Conservation (phyloP, 371 early-diverging fungal species). For the Polyrhizophydium stewartii region DNA sequence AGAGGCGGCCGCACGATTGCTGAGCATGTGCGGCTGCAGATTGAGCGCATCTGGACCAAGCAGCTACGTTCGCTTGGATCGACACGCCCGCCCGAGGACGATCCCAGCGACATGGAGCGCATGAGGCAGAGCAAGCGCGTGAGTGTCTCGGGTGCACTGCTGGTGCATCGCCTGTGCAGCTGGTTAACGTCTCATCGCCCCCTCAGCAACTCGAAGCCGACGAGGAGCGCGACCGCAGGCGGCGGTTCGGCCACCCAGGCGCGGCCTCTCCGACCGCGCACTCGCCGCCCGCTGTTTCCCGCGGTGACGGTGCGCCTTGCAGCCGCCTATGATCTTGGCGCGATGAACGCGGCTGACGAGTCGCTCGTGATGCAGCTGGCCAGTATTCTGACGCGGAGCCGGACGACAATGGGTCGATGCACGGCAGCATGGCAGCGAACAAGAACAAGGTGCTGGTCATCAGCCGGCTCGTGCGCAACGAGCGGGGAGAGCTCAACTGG, state of each 20-base stretch:
- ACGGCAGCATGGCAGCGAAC: slow-evolving; percentile 22
- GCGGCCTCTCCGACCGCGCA: slow-evolving; percentile 9
- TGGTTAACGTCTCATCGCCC: no score
- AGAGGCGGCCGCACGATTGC: neutral
- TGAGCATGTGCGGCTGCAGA: slow-evolving; percentile 29
- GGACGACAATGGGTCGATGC: slow-evolving; percentile 30
- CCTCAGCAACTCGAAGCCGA: slow-evolving; percentile 18
- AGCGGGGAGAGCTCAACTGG: slow-evolving; percentile 71
- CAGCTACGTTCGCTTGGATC: slow-evolving; percentile 71
- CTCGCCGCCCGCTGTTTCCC: slow-evolving; percentile 18
- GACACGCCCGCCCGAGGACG: slow-evolving; percentile 13
- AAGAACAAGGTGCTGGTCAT: slow-evolving; percentile 64
- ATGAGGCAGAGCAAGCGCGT: no score
- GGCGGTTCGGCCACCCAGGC: slow-evolving; percentile 9
- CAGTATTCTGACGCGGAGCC: slow-evolving; percentile 4
- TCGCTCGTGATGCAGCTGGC: no score
- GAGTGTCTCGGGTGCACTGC: no score
- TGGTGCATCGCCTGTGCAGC: no score
- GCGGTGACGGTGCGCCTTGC: neutral
- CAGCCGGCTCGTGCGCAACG: slow-evolving; percentile 47
- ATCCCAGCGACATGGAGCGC: no score
- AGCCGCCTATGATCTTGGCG: neutral
- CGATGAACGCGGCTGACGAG: no score
- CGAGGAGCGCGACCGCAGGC: slow-evolving; percentile 23
- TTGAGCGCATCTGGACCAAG: slow-evolving; percentile 90